Evolutionary conservation across 352 stramenopile species (phyloP).

Genomic region (Phytophthora brassicae): DNA sequence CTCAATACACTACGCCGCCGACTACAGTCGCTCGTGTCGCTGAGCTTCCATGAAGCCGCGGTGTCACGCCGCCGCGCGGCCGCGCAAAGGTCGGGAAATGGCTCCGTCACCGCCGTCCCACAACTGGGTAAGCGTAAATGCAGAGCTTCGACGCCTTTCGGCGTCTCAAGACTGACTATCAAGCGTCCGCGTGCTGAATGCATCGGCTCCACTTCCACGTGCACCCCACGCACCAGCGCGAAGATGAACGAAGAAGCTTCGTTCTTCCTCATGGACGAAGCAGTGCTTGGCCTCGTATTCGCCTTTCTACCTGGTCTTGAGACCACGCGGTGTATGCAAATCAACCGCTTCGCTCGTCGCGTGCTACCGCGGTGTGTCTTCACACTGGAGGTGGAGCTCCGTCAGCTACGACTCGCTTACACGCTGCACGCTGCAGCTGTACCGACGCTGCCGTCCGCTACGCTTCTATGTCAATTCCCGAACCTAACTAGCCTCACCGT

Average conservation of each 20-base stretch:
- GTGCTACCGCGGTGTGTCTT: conserved; percentile 64
- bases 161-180: conserved; percentile 59
- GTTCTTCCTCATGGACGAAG: conserved; percentile 77
- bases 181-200: conserved; percentile 51
- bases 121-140: conserved; percentile 61
- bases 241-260: conserved; percentile 21
- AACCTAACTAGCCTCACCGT: conserved; percentile 65
- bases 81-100: conserved; percentile 14
- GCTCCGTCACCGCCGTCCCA: conserved; percentile 25
- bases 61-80: conserved; percentile 49
- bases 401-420: conserved; percentile 52
- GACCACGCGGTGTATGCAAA: conserved; percentile 53
- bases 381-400: conserved; percentile 54
- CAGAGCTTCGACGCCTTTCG: conserved; percentile 39
- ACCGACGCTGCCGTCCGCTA: conserved; percentile 30
- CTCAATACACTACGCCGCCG: conserved; percentile 79
- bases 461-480: conserved; percentile 52
- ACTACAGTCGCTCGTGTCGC: conserved; percentile 81
- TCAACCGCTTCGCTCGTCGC: conserved; percentile 68
- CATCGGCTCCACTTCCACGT: conserved; percentile 25
- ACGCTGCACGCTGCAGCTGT: conserved; percentile 20
- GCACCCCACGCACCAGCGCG: conserved; percentile 17
- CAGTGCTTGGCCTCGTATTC: conserved; percentile 69
- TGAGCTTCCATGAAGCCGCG: conserved; percentile 86
- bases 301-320: conserved; percentile 66